Base-by-base conservation (phyloP, 1,284 basidiomycete genomes). In the Filobasidium uniguttulatum region DNA sequence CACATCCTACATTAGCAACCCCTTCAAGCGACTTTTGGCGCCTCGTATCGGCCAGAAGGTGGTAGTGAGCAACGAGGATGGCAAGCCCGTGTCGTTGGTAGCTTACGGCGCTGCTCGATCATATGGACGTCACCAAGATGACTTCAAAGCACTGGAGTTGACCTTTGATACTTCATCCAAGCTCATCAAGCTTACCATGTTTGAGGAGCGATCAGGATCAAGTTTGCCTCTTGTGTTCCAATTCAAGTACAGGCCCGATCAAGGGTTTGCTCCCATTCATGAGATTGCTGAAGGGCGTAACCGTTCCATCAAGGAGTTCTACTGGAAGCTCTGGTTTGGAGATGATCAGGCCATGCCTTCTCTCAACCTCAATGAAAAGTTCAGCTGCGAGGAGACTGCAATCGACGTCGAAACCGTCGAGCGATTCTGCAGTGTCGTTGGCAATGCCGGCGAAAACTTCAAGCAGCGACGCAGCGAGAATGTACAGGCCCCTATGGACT, bases 311-410 rank as follows among this genome's bases (percentile, higher is more conserved):
- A 97, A 97, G 73, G 78, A 83, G 59, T 91, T 91, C 66, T 93
- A 96, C 75, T 97, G 91, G 91, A 82, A 82, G 64, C 71, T 96
- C 30, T 96, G 91, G 91, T 91, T 90, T 65, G 86, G 89, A 40
- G 85, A 87, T 62, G 75, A 85, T 56, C 78, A 82, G 58, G 68
- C 67, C 3, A 75, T 91, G 31, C 86, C 87, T 20, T 66, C 76
- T 15, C 80, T 96, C 57, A 75, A 81, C 57, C 73, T 91, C 47
- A 77, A 77, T 55, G 59, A 59, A 78, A 87, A 77, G 12, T 91
- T 93, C 71, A 77, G 78, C 50, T 84, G 87, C 30, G 87, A 85
- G 1, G 80, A 86, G 64, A 83, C 87, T 52, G 77, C 75, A 10
- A 84, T 94, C 64, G 77, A 83, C 47, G 79, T 82, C 19, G 62